Base-by-base conservation (phyloP, 257 asterid genomes). In the Buddleja alternifolia region DNA sequence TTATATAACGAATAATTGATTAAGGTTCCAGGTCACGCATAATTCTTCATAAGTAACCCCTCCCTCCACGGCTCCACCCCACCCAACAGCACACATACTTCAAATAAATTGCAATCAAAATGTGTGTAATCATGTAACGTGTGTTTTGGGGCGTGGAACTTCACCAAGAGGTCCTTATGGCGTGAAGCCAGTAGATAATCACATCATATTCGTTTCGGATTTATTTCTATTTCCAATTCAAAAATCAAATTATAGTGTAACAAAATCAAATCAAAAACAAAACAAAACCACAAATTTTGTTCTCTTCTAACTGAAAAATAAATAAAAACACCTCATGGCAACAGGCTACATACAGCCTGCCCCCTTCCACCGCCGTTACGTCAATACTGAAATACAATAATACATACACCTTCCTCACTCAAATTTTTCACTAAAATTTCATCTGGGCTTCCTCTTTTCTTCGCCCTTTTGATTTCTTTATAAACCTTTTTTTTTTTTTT, bases 361-460 rank as follows among this genome's bases (percentile, higher is more conserved):
- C 74, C n/a, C 59, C 77, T 47, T 62, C 81, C 67, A 66, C 72
- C 78, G 75, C 71, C 63, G 61, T 50, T 51, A 58, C 78, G 24
- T 63, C 47, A 52, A 39, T 15, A 47, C 55, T 77, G 71, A 67
- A 42, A 37, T 66, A 70, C 62, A 2, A 45, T 10, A 14, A 25
- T n/a, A n/a, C n/a, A n/a, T n/a, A n/a, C n/a, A n/a, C n/a, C 10
- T 65, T 37, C 16, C 15, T 16, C 46, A 10, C 32, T 41, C 41
- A 40, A 17, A n/a, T n/a, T n/a, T 66, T 40, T 29, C 54, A 3
- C 61, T 41, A 52, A 41, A 61, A 56, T 68, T 66, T 42, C 70
- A 55, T 47, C 70, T 70, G 74, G 74, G 62, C 19, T 80, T 59
- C 14, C 20, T 6, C 17, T 17, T 14, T 50, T 4, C 10, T 25